These are phyloP conservation scores for Pezicula radicicola DNA, from an alignment of 2,329 filamentous ascomycete species.

Conservation along the genomic window DNA sequence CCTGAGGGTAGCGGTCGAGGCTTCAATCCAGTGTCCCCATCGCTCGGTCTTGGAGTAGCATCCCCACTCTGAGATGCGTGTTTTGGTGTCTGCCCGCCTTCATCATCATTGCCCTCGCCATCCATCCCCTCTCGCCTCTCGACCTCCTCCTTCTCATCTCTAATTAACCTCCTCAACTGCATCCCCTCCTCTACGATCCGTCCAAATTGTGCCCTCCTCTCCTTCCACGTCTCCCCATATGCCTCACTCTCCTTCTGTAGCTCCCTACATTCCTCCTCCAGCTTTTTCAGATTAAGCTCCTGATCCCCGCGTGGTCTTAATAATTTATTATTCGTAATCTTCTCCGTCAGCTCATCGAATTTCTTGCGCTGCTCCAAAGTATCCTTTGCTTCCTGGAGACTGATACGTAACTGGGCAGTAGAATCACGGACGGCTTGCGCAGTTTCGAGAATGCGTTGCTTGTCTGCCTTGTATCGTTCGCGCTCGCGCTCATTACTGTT, in stretches of 20 bases:
- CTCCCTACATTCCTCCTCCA: conserved; percentile 85
- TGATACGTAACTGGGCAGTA: conserved; percentile 68
- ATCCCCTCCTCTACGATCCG: conserved; percentile 89
- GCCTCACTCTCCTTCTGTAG: conserved; percentile 80
- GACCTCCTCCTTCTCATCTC: conserved; percentile 93
- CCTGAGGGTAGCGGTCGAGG: conserved; percentile 23
- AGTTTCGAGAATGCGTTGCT: conserved; percentile 72
- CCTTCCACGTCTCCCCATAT: conserved; percentile 79
- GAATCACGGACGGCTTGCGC: conserved; percentile 75
- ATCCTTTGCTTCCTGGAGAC: conserved; percentile 73
- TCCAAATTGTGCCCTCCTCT: conserved; percentile 82
- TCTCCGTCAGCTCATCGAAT: conserved; percentile 85
- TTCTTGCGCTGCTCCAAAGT: conserved; percentile 76
- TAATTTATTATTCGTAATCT: conserved; percentile 78
- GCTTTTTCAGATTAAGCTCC: conserved; percentile 69
- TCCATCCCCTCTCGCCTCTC: conserved; percentile 83
- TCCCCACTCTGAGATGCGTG: conserved; percentile 43
- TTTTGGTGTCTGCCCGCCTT: conserved; percentile 47
- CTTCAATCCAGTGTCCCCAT: conserved; percentile 41
- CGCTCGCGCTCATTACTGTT: conserved; percentile 82
- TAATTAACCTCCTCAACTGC: conserved; percentile 78
- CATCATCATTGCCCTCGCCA: conserved; percentile 52
- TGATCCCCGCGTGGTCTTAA: conserved; percentile 85
- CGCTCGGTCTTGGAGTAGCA: conserved; percentile 46
- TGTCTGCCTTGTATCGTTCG: conserved; percentile 77